Conservation (phyloP, 352 stramenopile genomes). For the Stramenopiles sp. region DNA sequence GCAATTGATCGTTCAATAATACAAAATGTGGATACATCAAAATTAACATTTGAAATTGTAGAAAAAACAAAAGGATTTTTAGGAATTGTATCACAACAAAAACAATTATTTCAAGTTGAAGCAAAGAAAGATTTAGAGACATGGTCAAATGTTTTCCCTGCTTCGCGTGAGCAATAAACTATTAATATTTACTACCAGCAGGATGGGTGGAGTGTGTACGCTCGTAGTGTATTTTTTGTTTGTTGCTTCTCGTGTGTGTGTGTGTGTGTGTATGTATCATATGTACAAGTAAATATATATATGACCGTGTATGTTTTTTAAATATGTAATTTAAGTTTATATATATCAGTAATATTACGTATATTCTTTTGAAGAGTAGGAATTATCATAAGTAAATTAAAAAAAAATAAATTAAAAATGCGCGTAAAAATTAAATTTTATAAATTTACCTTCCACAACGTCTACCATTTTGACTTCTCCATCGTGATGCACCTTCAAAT, state of each 20-base stretch:
- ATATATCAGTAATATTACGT: background rate
- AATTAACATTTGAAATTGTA: background rate
- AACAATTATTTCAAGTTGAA: background rate
- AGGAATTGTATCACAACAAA: background rate
- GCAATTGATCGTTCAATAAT: background rate
- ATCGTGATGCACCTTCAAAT: conserved; percentile 37
- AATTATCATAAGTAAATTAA: background rate
- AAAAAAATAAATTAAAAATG: background rate
- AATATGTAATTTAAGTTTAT: background rate
- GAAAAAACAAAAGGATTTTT: background rate
- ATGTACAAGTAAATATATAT: background rate
- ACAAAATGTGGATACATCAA: background rate
- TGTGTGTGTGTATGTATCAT: too few relatives aligned
- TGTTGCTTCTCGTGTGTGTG: too few relatives aligned
- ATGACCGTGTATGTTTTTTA: background rate
- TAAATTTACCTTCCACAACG: background rate
- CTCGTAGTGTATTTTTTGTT: too few relatives aligned
- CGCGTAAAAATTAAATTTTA: background rate
- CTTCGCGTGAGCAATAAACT: background rate
- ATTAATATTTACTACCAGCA: background rate
- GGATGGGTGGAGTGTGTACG: too few relatives aligned
- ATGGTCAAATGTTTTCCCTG: background rate
- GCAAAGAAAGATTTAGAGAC: background rate
- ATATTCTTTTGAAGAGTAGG: background rate
- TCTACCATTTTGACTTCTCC: conserved; percentile 30